phyloP scores from a whole-genome alignment of 768 basidiomycete genomes.

The Leccinum disarticulatum region DNA sequence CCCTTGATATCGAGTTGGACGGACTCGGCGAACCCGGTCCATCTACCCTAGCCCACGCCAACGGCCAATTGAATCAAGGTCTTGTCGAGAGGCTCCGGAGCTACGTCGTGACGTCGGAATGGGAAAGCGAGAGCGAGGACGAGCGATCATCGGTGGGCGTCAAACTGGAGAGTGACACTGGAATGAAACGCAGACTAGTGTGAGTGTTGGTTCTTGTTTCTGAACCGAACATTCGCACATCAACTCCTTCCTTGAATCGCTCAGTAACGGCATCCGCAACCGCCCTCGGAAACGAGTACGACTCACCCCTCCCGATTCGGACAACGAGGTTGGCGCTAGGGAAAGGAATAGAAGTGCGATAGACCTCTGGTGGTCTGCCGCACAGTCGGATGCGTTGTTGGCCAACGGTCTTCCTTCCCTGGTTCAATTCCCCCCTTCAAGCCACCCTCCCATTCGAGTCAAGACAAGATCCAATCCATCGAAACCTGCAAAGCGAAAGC shows the following conservation, averaged over 20 bases:
- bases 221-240: slow-evolving; percentile 1
- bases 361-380: slow-evolving; percentile 75
- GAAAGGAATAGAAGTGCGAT: slow-evolving; percentile 43
- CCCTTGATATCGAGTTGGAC: slow-evolving; percentile 57
- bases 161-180: slow-evolving; percentile 36
- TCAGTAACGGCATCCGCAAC: slow-evolving; percentile 27
- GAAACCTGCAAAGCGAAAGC: slow-evolving; percentile 23
- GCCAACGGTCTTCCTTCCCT: slow-evolving; percentile 64
- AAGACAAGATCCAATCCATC: slow-evolving; percentile 13
- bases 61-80: slow-evolving; percentile 25
- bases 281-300: slow-evolving; percentile 66
- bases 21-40: slow-evolving; percentile 35
- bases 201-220: slow-evolving; percentile 17
- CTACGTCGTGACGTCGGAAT: slow-evolving; percentile 22
- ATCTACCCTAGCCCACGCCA: slow-evolving; percentile 34
- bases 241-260: not conserved
- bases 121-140: slow-evolving; percentile 41
- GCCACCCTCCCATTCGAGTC: slow-evolving; percentile 6
- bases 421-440: slow-evolving; percentile 31
- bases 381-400: slow-evolving; percentile 59
- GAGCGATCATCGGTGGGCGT: slow-evolving; percentile 18
- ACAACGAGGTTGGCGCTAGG: slow-evolving; percentile 26
- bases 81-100: slow-evolving; percentile 22
- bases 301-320: slow-evolving; percentile 41
- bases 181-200: slow-evolving; percentile 60